These are phyloP conservation scores for Candida ficus DNA, from an alignment of 805 yeast genomes.

Conservation along the genomic window DNA sequence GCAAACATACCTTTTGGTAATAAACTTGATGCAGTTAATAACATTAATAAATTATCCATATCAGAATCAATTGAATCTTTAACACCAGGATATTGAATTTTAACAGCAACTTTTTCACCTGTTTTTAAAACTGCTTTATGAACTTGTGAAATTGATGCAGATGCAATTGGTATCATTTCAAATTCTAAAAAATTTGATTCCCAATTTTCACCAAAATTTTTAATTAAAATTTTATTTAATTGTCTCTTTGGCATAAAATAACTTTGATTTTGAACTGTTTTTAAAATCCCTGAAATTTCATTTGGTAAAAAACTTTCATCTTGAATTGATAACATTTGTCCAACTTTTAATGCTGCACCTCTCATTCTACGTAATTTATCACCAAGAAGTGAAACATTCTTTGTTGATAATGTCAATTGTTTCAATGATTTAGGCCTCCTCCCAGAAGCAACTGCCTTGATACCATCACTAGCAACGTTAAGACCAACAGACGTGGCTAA, in stretches of 20 bases:
- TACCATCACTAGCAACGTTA: constrained; percentile 74
- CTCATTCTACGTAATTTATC: constrained; percentile 88
- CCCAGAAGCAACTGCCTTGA: constrained; percentile 60
- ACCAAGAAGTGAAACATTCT: constrained; percentile 83
- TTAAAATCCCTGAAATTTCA: constrained; percentile 74
- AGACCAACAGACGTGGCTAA: constrained; percentile 88
- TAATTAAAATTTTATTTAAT: constrained; percentile 64
- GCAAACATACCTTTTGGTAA: constrained; percentile 89
- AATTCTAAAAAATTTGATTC: constrained; percentile 63
- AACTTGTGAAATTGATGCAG: constrained; percentile 97
- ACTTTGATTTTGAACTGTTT: constrained; percentile 89
- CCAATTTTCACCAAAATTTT: constrained; percentile 81
- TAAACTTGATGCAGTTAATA: constrained; percentile 79
- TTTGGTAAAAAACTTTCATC: constrained; percentile 80
- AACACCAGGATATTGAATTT: constrained; percentile 97
- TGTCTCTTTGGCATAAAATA: constrained; percentile 96
- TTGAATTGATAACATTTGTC: constrained; percentile 96
- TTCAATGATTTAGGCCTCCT: constrained; percentile 43
- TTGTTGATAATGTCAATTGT: constrained; percentile 65
- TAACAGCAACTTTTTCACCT: constrained; percentile 79
- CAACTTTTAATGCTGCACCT: constrained; percentile 97
- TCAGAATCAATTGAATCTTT: constrained; percentile 92
- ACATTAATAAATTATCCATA: constrained; percentile 74
- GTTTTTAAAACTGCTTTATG: constrained; percentile 73
- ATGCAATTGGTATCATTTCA: constrained; percentile 89